Evolutionary conservation across 2,329 filamentous ascomycete species (phyloP).

Genomic region (Xylariomycetidae sp.): DNA sequence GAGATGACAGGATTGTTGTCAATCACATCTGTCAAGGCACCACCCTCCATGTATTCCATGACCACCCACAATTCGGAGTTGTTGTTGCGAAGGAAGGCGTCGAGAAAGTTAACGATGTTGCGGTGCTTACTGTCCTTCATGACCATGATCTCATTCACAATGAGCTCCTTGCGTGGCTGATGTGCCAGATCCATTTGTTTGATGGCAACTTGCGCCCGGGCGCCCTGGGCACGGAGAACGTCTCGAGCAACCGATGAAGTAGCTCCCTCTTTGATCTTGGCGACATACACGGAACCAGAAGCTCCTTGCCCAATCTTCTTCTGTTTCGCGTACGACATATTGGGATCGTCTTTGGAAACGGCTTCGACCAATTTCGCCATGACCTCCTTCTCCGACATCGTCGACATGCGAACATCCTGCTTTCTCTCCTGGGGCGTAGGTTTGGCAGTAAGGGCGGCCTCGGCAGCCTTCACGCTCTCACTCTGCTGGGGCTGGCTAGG

Average conservation of each 20-base stretch:
- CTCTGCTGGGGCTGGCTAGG: conserved; percentile 44
- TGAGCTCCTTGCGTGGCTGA: conserved; percentile 94
- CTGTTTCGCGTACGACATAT: conserved; percentile 95
- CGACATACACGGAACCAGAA: conserved; percentile 96
- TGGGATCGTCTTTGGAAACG: conserved; percentile 91
- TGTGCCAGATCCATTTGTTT: conserved; percentile 99
- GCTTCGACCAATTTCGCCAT: conserved; percentile 94
- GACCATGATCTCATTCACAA: conserved; percentile 99
- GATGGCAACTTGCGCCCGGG: conserved; percentile 87
- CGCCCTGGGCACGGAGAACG: conserved; percentile 73
- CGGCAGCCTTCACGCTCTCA: conserved; percentile 81
- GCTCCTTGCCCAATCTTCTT: conserved; percentile 99
- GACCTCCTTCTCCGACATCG: conserved; percentile 94
- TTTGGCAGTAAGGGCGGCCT: conserved; percentile 83
- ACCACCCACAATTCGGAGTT: conserved; percentile 97
- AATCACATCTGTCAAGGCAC: conserved; percentile 95
- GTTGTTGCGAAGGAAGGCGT: conserved; percentile 93
- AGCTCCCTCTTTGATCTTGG: conserved; percentile 85
- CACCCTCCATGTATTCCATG: conserved; percentile 99
- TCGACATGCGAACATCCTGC: conserved; percentile 96
- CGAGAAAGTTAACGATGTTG: conserved; percentile 98
- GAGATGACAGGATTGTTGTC: conserved; percentile 94
- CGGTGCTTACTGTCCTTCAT: conserved; percentile 99
- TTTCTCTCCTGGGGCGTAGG: conserved; percentile 66
- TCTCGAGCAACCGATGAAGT: conserved; percentile 76